A percentile compares a stretch with the other conserved stretches of the same genome.
These are phyloP conservation scores for Yamadazyma friedrichii DNA, from an alignment of 1,139 yeast species.

Conservation along the genomic window DNA sequence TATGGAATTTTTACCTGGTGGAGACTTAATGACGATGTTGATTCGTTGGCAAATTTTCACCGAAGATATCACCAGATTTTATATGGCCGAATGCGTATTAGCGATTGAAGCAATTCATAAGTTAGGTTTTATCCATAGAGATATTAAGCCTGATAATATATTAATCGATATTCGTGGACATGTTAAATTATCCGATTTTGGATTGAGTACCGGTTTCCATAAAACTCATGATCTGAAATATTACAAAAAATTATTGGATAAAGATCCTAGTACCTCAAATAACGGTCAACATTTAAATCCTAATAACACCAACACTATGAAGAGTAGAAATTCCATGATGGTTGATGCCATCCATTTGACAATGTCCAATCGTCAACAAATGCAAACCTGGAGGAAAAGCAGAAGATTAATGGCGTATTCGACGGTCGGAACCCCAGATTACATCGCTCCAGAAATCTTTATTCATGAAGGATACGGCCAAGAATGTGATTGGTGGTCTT, in stretches of 20 bases:
- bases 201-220: slow-evolving; percentile 83
- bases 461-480: slow-evolving; percentile 97
- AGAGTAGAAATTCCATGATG: slow-evolving; percentile 73
- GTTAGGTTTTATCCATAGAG: slow-evolving; percentile 77
- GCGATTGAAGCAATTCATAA: slow-evolving; percentile 84
- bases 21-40: slow-evolving; percentile 84
- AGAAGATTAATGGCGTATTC: slow-evolving; percentile 97
- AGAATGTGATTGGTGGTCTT: slow-evolving; percentile 99
- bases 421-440: slow-evolving; percentile 98
- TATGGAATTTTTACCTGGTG: slow-evolving; percentile 86
- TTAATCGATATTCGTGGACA: slow-evolving; percentile 80
- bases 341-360: slow-evolving; percentile 95
- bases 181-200: slow-evolving; percentile 76
- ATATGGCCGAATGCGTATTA: slow-evolving; percentile 84
- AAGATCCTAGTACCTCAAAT: slow-evolving; percentile 36
- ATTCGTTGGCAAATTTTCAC: slow-evolving; percentile 86
- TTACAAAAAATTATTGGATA: slow-evolving; percentile 68
- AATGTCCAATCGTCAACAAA: slow-evolving; percentile 93
- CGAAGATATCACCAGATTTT: slow-evolving; percentile 79
- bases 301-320: slow-evolving; percentile 13
- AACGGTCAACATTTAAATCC: slow-evolving; percentile 10
- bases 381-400: slow-evolving; percentile 98
- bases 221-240: slow-evolving; percentile 81
- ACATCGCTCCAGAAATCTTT: slow-evolving; percentile 97
- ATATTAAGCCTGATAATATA: slow-evolving; percentile 77